Base-by-base conservation (phyloP, 305 asterid genomes). In the Plantago coronopus region DNA sequence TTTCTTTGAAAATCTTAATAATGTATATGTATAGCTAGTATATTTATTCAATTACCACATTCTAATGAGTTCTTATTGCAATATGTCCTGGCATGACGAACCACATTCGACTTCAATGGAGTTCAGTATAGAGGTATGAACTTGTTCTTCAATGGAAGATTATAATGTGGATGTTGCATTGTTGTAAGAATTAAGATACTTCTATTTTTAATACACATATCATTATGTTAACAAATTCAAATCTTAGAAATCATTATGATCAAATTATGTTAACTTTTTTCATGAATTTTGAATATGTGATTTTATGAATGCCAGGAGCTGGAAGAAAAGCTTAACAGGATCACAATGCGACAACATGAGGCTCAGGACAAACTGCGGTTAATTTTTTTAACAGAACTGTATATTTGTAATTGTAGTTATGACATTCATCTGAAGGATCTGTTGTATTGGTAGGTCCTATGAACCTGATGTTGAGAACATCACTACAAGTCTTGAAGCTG, bases 111-210 rank as follows among this genome's bases (percentile, higher is more conserved):
- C 53, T 69, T 50, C 54, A 57, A 42, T 23, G 67, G 54, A 73
- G 7, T 21, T 53, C 86, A 84, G 93, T 1, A 74, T 81, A 12
- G 93, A 81, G 93, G 93, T 84, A 71, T 64, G 55, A 51, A 2
- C 64, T 9, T 21, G 18, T 42, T 14, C 19, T 13, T 15, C 21
- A n/a, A n/a, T n/a, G n/a, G n/a, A n/a, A n/a, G n/a, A n/a, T n/a
- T n/a, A n/a, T n/a, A n/a, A n/a, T n/a, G n/a, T n/a, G n/a, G n/a
- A n/a, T n/a, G n/a, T n/a, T n/a, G n/a, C n/a, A n/a, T n/a, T n/a
- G n/a, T n/a, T n/a, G n/a, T n/a, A n/a, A n/a, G n/a, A n/a, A n/a
- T n/a, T n/a, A n/a, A n/a, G n/a, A n/a, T n/a, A n/a, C n/a, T n/a
- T n/a, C n/a, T n/a, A n/a, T n/a, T n/a, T n/a, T n/a, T n/a, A n/a